Evolutionary conservation across 768 basidiomycete genomes (phyloP), one percentile per base, ranked within the genome.

Genomic region (Terana coerulea): DNA sequence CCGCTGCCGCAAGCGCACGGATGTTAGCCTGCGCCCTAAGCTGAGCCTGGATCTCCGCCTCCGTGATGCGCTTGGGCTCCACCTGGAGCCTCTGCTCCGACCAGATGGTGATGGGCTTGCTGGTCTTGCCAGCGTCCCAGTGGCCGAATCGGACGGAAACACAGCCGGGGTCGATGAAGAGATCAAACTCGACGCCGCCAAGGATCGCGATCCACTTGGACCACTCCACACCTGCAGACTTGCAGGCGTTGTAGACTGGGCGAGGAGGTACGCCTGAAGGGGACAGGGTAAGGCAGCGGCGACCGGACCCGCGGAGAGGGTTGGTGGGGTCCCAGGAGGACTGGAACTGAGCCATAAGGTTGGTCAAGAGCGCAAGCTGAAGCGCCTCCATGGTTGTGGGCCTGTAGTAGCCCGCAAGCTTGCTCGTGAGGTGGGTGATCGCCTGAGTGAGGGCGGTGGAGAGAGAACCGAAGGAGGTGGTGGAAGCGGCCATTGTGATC

Each of bases 101-200:
- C 88, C 88, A 91, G 61, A 91, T 63, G 47, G 80, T 85, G 61
- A 80, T 64, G 50, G 80, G 72, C 61, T 76, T 74, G 49, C 71
- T 65, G 25, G 81, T 70, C 58, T 74, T 73, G 44, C 71, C 66
- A 9, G 64, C 61, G 35, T 69, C 67, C 52, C 60, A 63, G 49
- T 65, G 72, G 46, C 74, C 75, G 62, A 77, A 74, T 54, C 85
- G 86, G 56, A 88, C 70, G 52, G 84, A 84, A 57, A 91, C 79
- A 64, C 79, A 83, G 54, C 87, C 88, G 56, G 89, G 89, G 65
- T 91, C 86, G 59, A 89, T 78, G 67, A 87, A 85, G 54, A 91
- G 77, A 67, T 91, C 88, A 63, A 91, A 83, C 69, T 86, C 84
- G 51, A 72, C 69, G 57, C 79, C 76, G 10, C 88, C 87, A 40